A percentile compares a stretch with the other conserved stretches of the same genome.
Conservation (phyloP, 495 filamentous ascomycete genomes). For the Neurospora sp. region DNA sequence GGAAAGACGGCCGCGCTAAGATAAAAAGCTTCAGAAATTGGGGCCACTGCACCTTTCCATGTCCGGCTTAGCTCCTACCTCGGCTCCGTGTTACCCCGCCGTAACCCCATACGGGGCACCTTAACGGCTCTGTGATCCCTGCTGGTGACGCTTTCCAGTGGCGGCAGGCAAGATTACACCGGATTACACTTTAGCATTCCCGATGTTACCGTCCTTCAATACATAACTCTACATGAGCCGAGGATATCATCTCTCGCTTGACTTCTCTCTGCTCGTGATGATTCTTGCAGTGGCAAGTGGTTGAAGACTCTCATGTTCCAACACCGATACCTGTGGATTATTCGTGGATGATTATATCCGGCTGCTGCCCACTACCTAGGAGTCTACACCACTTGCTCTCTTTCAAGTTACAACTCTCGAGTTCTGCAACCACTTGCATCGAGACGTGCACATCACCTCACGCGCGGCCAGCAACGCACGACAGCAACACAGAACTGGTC, state of each 20-base stretch:
- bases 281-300: not conserved
- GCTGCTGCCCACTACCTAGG: not conserved
- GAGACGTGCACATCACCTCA: not conserved
- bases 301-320: not conserved
- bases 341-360: not conserved
- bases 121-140: not conserved
- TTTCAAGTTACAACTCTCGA: not conserved
- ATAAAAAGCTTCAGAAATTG: not conserved
- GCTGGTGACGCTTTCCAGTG: not conserved
- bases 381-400: not conserved
- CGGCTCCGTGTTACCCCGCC: slow-evolving; percentile 11
- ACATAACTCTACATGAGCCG: not conserved
- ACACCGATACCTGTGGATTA: not conserved
- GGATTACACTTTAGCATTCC: not conserved
- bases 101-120: not conserved
- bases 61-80: slow-evolving; percentile 2
- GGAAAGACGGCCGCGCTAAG: not conserved
- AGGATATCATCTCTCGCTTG: not conserved
- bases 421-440: not conserved
- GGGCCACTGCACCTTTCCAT: not conserved
- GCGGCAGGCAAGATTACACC: not conserved
- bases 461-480: not conserved
- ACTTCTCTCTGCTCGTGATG: not conserved
- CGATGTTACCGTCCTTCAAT: not conserved
- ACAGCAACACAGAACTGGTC: not conserved